Percentiles rank a stretch among this genome's conserved stretches.
These are phyloP conservation scores for Suillus brevipes DNA, from an alignment of 768 basidiomycete genomes.

Conservation along the genomic window DNA sequence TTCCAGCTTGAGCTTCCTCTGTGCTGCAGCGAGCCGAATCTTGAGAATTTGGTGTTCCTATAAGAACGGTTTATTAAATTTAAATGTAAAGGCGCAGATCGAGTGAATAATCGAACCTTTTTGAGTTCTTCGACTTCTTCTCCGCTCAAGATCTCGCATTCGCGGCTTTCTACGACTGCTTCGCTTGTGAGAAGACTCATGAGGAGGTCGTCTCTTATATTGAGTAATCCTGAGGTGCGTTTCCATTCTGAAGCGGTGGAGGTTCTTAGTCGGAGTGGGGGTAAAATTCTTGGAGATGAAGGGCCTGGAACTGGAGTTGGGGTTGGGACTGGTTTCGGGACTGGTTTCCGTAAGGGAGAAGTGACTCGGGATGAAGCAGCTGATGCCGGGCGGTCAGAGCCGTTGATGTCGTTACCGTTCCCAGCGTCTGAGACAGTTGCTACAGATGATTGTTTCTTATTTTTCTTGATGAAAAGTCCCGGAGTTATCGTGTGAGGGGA, in stretches of 20 bases:
- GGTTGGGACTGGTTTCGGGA: slow-evolving; percentile 12
- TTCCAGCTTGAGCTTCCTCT: slow-evolving; percentile 76
- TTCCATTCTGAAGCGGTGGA: slow-evolving; percentile 43
- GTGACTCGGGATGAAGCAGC: slow-evolving; percentile 26
- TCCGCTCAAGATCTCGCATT: slow-evolving; percentile 72
- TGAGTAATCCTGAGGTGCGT: slow-evolving; percentile 45
- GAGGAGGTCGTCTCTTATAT: slow-evolving; percentile 80
- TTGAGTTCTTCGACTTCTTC: slow-evolving; percentile 73
- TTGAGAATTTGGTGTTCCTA: slow-evolving; percentile 77
- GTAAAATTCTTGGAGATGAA: slow-evolving; percentile 38
- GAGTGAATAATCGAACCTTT: slow-evolving; percentile 50
- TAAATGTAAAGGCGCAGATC: slow-evolving; percentile 12
- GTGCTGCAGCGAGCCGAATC: slow-evolving; percentile 62
- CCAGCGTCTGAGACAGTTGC: slow-evolving; percentile 18
- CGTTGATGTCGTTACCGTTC: slow-evolving; percentile 21
- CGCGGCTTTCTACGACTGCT: slow-evolving; percentile 89
- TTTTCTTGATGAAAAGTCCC: slow-evolving; percentile 54
- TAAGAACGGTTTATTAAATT: slow-evolving; percentile 12
- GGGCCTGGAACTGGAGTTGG: slow-evolving; percentile 42
- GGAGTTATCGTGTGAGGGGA: slow-evolving; percentile 24
- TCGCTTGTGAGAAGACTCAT: slow-evolving; percentile 90
- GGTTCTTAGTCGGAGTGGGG: slow-evolving; percentile 36
- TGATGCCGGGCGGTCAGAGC: slow-evolving; percentile 26
- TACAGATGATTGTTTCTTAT: slow-evolving; percentile 37
- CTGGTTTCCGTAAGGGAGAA: slow-evolving; percentile 21